Percentiles rank a stretch among this genome's conserved stretches.
These are phyloP conservation scores for Hyphodiscus hymeniophilus DNA, from an alignment of 495 filamentous ascomycete species.

Conservation along the genomic window DNA sequence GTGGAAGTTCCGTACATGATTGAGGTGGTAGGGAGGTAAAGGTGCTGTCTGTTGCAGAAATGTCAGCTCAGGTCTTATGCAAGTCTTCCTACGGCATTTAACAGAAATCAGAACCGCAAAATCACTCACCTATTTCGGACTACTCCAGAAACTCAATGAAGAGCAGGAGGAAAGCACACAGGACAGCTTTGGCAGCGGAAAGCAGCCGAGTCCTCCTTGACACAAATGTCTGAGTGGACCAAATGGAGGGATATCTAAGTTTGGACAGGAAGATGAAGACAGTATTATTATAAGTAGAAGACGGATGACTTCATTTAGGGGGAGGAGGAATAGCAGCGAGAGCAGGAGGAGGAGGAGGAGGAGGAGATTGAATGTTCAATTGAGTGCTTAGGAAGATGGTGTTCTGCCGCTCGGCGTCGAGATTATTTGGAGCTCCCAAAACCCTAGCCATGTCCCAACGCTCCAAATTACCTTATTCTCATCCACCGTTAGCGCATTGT, in stretches of 20 bases:
- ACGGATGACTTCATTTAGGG: not conserved
- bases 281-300: slow-evolving; percentile 3
- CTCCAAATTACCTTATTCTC: not conserved
- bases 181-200: slow-evolving; percentile 13
- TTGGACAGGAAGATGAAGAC: not conserved
- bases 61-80: not conserved
- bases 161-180: slow-evolving; percentile 20
- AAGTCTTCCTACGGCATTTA: not conserved
- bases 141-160: slow-evolving; percentile 24
- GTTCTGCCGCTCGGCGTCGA: not conserved
- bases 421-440: not conserved
- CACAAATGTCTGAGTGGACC: slow-evolving; percentile 7
- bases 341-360: not conserved
- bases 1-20: slow-evolving; percentile 83
- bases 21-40: slow-evolving; percentile 1
- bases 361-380: not conserved
- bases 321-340: not conserved
- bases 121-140: slow-evolving; percentile 6
- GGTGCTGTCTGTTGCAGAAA: not conserved
- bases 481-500: not conserved
- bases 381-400: not conserved
- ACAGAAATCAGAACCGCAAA: not conserved
- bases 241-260: not conserved
- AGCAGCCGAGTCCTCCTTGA: slow-evolving; percentile 9
- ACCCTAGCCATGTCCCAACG: not conserved